phyloP scores from a whole-genome alignment of 345 rosid species.

The Kernera saxatilis region DNA sequence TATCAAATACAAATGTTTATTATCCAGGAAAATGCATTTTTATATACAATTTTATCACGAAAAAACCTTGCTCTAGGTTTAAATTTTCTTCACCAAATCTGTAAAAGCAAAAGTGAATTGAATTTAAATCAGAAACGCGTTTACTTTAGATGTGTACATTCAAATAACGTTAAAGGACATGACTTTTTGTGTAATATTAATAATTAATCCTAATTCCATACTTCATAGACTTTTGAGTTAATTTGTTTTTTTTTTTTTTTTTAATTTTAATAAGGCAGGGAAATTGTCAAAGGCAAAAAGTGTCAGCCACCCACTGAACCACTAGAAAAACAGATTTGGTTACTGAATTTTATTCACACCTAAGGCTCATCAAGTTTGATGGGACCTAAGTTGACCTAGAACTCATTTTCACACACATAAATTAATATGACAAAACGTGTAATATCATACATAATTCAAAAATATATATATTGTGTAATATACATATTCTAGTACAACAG shows the following conservation, averaged over 20 bases:
- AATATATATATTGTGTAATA: not conserved
- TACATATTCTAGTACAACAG: conserved; percentile 7
- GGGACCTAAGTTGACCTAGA: conserved; percentile 25
- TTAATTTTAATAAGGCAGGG: not conserved
- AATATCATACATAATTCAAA: not conserved
- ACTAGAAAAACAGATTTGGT: conserved; percentile 20
- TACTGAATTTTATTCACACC: conserved; percentile 21
- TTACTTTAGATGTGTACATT: not conserved
- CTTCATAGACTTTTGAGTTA: not conserved
- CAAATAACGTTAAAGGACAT: not conserved
- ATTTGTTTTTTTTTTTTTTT: not conserved
- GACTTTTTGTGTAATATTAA: not conserved
- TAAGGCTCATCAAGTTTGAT: conserved; percentile 16
- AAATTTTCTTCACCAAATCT: conserved; percentile 24
- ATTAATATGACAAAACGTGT: not conserved
- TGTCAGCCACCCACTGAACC: conserved; percentile 15
- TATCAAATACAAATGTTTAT: not conserved
- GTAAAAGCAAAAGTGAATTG: conserved; percentile 19
- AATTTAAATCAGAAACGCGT: conserved; percentile 21
- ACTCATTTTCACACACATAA: conserved; percentile 22
- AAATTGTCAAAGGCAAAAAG: conserved; percentile 16
- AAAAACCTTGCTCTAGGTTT: not conserved
- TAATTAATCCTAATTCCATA: not conserved
- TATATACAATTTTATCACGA: not conserved
- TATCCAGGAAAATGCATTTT: not conserved